Evolutionary conservation across 2,329 filamentous ascomycete species (phyloP).

Genomic region (Thermoascus crustaceus): DNA sequence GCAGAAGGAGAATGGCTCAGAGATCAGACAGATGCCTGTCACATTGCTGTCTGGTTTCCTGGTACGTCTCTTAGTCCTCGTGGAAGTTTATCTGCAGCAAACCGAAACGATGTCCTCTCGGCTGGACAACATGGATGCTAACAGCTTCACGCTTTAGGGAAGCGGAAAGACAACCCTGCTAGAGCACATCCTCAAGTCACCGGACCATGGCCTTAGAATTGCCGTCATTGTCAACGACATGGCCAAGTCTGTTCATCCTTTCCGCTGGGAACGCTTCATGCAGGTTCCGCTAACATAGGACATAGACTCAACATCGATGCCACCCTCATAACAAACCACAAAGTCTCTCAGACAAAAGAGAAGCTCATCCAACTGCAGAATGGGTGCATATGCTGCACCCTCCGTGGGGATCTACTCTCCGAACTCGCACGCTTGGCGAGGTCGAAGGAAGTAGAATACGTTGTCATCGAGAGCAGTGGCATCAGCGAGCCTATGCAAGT

Average conservation of each 20-base stretch:
- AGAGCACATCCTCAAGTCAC: conserved; percentile 57
- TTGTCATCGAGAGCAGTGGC: conserved; percentile 63
- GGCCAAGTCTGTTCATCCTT: conserved; percentile 40
- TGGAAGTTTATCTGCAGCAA: conserved; percentile 16
- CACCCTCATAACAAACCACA: conserved; percentile 50
- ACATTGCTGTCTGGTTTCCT: conserved; percentile 55
- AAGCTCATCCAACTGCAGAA: conserved; percentile 63
- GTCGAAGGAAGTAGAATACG: conserved; percentile 59
- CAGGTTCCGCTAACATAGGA: neutral
- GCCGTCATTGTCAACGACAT: conserved; percentile 70
- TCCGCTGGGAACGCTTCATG: fast-evolving
- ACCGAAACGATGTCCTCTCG: too few species aligned
- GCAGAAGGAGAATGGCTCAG: neutral
- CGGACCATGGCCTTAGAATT: conserved; percentile 58
- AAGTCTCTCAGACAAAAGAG: conserved; percentile 51
- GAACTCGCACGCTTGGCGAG: conserved; percentile 59
- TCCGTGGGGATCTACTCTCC: conserved; percentile 62
- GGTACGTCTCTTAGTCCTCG: conserved; percentile 22
- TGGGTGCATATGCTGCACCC: conserved; percentile 68
- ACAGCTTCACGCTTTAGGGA: conserved; percentile 37
- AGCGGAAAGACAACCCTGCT: conserved; percentile 65
- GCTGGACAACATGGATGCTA: too few species aligned
- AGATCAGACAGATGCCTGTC: conserved; percentile 40
- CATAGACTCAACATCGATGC: conserved; percentile 57
- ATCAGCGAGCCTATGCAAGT: conserved; percentile 68